Base-by-base conservation (phyloP, 495 filamentous ascomycete genomes). In the Amorphotheca resinae region DNA sequence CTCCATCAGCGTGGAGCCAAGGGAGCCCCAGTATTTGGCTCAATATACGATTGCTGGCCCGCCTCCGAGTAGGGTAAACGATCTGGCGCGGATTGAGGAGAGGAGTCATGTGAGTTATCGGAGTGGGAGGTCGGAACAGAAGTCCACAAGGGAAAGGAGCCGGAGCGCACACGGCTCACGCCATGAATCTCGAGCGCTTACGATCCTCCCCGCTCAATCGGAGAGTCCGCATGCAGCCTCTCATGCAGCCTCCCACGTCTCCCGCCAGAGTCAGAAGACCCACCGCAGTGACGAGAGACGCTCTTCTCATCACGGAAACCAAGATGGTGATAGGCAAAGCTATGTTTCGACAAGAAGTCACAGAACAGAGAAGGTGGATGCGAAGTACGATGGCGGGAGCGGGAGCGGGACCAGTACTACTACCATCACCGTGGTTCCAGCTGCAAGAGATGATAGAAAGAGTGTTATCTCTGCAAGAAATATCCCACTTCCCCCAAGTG, bases 191-290 rank as follows among this genome's bases (percentile, higher is more conserved):
- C 54, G 18, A 57, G 57, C 46, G 55, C 55, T 3, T 55, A 50
- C 58, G 53, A 56, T 36, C 51, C 59, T 36, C 62, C 64, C 42
- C 63, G 60, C 55, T 66, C 59, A 56, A 65, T 59, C 32, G 6
- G 22, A 26, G 21, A 42, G 36, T 35, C 37, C 44, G 18, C 12
- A 14, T 3, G 15, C 23, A n/a, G 11, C 9, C 7, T 26, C 22
- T n/a, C 38, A 41, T 1, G 22, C 12, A 9, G 15, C 34, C 15
- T 37, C 34, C 3, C 34, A 37, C 34, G 34, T 38, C n/a, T 36
- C 33, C 2, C 33, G 18, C 16, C 33, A 20, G 9, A 36, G 18
- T 18, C 33, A 2, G 9, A 36, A 2, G 33, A n/a, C 12, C 23
- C 38, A 40, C 9, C 22, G 16, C n/a, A 28, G 23, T 40, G 11